These are phyloP conservation scores for Teratosphaeria nubilosa DNA, from an alignment of 2,329 filamentous ascomycete species.

Conservation along the genomic window DNA sequence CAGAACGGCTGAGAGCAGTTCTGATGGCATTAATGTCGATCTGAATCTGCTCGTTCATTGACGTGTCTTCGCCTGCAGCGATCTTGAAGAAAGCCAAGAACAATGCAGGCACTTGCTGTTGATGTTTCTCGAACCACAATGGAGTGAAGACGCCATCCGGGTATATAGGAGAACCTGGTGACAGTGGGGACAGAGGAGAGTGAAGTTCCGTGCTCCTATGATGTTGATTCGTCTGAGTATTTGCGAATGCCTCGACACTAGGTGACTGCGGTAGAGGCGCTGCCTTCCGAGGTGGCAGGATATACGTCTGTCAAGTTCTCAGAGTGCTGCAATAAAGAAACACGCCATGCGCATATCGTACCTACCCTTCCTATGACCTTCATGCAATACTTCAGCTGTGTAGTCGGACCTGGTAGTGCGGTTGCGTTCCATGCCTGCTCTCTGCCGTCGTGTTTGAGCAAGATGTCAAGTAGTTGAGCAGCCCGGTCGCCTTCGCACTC, in stretches of 20 bases:
- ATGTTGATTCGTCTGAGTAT: slow-evolving; percentile 39
- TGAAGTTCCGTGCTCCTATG: slow-evolving; percentile 52
- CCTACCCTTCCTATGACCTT: slow-evolving; percentile 64
- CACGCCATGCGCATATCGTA: slow-evolving; percentile 22
- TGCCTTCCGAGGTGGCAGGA: slow-evolving; percentile 53
- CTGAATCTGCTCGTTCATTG: slow-evolving; percentile 82
- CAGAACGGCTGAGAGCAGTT: slow-evolving; percentile 55
- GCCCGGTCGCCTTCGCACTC: slow-evolving; percentile 30
- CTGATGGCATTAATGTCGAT: slow-evolving; percentile 73
- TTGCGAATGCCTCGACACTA: slow-evolving; percentile 23
- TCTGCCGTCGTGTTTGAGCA: slow-evolving; percentile 39
- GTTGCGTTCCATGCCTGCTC: slow-evolving; percentile 18
- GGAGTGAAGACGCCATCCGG: slow-evolving; percentile 80
- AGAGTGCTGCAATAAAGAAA: background rate
- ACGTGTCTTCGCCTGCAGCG: slow-evolving; percentile 60
- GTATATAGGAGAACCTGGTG: slow-evolving; percentile 70
- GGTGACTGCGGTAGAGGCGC: slow-evolving; percentile 45
- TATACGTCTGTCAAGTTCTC: slow-evolving; percentile 38
- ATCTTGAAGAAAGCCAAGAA: slow-evolving; percentile 75
- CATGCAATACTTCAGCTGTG: slow-evolving; percentile 18
- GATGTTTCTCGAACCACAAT: slow-evolving; percentile 81
- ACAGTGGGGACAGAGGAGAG: slow-evolving; percentile 84
- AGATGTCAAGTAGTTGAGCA: slow-evolving; percentile 45
- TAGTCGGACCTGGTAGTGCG: slow-evolving; percentile 16
- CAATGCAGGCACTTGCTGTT: slow-evolving; percentile 68